Conservation (phyloP, 2,329 filamentous ascomycete genomes). For the Celoporthe dispersa region DNA sequence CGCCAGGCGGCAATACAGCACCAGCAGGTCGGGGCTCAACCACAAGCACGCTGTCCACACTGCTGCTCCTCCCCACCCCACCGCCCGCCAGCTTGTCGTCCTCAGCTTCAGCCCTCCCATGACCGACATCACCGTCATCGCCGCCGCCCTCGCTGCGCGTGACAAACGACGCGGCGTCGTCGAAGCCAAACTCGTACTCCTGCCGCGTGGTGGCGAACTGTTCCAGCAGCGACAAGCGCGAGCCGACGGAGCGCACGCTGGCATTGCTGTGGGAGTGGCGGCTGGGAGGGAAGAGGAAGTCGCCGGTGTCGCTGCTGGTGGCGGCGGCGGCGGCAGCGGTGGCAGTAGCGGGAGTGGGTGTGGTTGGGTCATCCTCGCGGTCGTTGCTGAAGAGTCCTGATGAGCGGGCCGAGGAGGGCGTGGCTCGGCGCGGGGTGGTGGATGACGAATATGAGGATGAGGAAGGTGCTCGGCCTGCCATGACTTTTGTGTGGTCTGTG, state of each 20-base stretch:
- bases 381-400: constrained; percentile 15
- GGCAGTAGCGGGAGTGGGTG: neutral
- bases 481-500: neutral
- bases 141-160: constrained; percentile 35
- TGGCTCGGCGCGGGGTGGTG: constrained; percentile 20
- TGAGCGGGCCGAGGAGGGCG: constrained; percentile 23
- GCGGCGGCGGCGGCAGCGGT: neutral
- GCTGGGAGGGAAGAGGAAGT: neutral
- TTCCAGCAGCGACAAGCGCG: constrained; percentile 52
- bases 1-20: neutral
- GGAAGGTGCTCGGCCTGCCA: neutral
- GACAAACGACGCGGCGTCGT: constrained; percentile 51
- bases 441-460: neutral
- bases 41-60: constrained; percentile 19
- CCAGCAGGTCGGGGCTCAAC: neutral
- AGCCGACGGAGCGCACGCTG: constrained; percentile 42
- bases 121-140: neutral
- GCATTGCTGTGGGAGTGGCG: constrained; percentile 12
- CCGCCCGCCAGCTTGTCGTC: constrained; percentile 32
- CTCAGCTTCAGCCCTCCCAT: neutral
- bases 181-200: constrained; percentile 53
- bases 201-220: constrained; percentile 53
- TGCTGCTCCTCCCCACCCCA: constrained; percentile 11
- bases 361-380: neutral
- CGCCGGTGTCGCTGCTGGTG: constrained; percentile 13